Evolutionary conservation across 495 filamentous ascomycete species (phyloP).

Genomic region (Margaritispora aquatica): DNA sequence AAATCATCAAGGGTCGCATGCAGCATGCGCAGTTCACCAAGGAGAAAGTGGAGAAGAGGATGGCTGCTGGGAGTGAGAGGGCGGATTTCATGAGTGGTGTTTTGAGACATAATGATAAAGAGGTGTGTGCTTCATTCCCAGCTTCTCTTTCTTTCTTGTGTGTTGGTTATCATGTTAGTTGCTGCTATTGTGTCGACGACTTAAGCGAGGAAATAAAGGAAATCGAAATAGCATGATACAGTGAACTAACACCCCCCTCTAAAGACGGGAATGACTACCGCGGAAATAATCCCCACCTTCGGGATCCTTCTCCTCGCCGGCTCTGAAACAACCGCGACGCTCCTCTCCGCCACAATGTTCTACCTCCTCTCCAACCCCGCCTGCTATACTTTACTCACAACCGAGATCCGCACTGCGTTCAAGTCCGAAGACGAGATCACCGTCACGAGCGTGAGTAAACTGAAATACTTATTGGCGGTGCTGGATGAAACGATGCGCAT

Average conservation of each 20-base stretch:
- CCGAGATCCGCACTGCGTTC: conserved; percentile 48
- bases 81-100: conserved; percentile 4
- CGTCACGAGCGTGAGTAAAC: conserved; percentile 25
- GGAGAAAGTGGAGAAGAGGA: neutral
- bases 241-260: too few relatives aligned
- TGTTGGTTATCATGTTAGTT: too few relatives aligned
- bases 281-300: neutral
- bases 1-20: neutral
- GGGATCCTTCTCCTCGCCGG: conserved; percentile 24
- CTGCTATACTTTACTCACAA: conserved; percentile 28
- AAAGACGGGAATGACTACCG: neutral
- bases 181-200: neutral
- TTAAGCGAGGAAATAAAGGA: neutral
- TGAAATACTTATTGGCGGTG: conserved; percentile 50
- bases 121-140: neutral
- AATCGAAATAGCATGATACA: neutral
- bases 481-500: conserved; percentile 54
- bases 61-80: neutral
- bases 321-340: conserved; percentile 56
- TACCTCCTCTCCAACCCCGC: conserved; percentile 42
- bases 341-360: conserved; percentile 45
- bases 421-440: conserved; percentile 43
- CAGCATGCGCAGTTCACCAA: neutral
- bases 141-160: too few relatives aligned
- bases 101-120: neutral